Conservation (phyloP, 2,329 filamentous ascomycete genomes). For the Neofusicoccum sp. region DNA sequence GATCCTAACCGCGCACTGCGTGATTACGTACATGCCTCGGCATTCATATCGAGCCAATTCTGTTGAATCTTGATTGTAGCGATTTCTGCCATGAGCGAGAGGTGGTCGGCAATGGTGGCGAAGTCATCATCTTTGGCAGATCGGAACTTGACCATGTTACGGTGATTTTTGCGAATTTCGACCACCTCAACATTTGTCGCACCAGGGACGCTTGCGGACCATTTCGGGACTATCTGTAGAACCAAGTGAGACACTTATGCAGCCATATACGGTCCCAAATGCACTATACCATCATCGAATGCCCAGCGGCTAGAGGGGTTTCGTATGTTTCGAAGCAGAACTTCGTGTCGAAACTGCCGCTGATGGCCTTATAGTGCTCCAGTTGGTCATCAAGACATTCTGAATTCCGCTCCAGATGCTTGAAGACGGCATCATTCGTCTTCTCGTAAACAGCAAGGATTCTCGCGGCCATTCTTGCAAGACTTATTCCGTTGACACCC, state of each 20-base stretch:
- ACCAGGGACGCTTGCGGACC: constrained; percentile 41
- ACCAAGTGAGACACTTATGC: constrained; percentile 12
- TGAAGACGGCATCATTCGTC: constrained; percentile 34
- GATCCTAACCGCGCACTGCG: too few species aligned
- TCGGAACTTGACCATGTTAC: constrained; percentile 38
- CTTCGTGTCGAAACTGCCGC: constrained; percentile 39
- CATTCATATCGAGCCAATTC: neutral
- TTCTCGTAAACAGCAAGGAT: constrained; percentile 38
- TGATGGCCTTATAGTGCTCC: constrained; percentile 39
- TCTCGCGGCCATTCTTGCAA: constrained; percentile 34
- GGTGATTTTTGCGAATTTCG: constrained; percentile 38
- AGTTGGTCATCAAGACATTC: constrained; percentile 42
- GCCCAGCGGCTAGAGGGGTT: constrained; percentile 31
- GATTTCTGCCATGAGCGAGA: constrained; percentile 26
- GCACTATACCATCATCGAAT: constrained; percentile 30
- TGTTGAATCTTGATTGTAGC: neutral
- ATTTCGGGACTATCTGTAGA: constrained; percentile 36
- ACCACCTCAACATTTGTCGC: constrained; percentile 36
- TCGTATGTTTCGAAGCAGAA: constrained; percentile 37
- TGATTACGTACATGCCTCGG: neutral
- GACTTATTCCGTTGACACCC: constrained; percentile 36
- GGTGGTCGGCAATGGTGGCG: constrained; percentile 27
- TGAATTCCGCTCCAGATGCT: constrained; percentile 38
- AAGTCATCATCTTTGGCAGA: constrained; percentile 30
- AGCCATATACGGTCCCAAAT: neutral